phyloP scores from a whole-genome alignment of 2,329 filamentous ascomycete species.

The Thermoascus crustaceus region DNA sequence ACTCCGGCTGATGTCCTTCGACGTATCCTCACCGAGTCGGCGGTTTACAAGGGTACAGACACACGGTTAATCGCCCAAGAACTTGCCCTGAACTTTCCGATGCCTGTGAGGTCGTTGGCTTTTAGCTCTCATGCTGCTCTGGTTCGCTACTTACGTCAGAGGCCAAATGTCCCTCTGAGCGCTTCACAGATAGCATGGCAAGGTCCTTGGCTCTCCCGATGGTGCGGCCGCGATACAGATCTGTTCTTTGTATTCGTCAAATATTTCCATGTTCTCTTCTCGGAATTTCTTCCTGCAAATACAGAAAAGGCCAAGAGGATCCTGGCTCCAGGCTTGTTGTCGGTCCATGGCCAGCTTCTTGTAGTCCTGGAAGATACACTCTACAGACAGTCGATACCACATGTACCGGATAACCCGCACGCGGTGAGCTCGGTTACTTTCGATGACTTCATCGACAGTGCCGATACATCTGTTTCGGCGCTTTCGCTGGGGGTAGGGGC shows the following conservation, averaged over 20 bases:
- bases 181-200: constrained; percentile 73
- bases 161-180: constrained; percentile 58
- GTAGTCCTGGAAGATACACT: constrained; percentile 74
- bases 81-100: constrained; percentile 62
- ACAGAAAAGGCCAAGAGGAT: constrained; percentile 49
- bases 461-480: constrained; percentile 59
- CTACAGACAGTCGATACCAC: constrained; percentile 55
- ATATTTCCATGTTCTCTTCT: constrained; percentile 70
- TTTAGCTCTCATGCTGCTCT: constrained; percentile 55
- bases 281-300: constrained; percentile 59
- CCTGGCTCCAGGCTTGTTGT: constrained; percentile 66
- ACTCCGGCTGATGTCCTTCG: constrained; percentile 61
- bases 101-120: constrained; percentile 52
- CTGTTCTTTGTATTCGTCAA: constrained; percentile 89
- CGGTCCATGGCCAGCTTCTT: constrained; percentile 75
- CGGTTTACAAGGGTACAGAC: constrained; percentile 48
- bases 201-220: constrained; percentile 74
- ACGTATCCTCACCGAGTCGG: constrained; percentile 62
- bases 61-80: constrained; percentile 51
- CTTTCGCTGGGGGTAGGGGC: constrained; percentile 57
- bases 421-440: constrained; percentile 52
- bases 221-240: constrained; percentile 81
- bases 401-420: constrained; percentile 39
- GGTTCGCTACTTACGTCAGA: constrained; percentile 54
- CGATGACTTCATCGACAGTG: constrained; percentile 55